Evolutionary conservation across 106 monocot genomes (phyloP).

Genomic region (Xerophyta viscosa): DNA sequence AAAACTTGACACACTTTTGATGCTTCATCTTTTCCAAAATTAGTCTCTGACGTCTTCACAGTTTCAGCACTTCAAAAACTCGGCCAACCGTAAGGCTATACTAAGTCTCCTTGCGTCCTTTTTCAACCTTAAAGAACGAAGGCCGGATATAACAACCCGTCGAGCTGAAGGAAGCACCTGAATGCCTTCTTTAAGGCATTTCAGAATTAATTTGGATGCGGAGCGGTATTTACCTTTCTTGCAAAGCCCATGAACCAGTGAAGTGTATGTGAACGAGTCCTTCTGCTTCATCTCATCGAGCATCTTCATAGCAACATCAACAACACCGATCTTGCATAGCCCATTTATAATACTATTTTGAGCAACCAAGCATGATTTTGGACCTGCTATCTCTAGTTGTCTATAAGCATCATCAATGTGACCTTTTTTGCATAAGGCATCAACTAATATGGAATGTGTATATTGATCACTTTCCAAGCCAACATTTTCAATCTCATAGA

Average conservation of each 20-base stretch:
- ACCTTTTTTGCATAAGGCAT: slow-evolving; percentile 67
- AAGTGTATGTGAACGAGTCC: slow-evolving; percentile 79
- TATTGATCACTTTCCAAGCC: slow-evolving; percentile 59
- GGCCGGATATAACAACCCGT: slow-evolving; percentile 56
- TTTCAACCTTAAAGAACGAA: slow-evolving; percentile 40
- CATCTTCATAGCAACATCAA: slow-evolving; percentile 54
- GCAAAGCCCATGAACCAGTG: slow-evolving; percentile 68
- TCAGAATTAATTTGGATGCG: slow-evolving; percentile 49
- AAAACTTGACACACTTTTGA: too few species aligned
- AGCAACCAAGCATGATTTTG: slow-evolving; percentile 44
- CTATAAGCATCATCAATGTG: slow-evolving; percentile 34
- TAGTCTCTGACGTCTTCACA: background rate
- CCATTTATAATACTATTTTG: slow-evolving; percentile 72
- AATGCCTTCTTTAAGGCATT: slow-evolving; percentile 41
- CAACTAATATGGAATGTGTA: slow-evolving; percentile 68
- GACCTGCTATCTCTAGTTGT: slow-evolving; percentile 24
- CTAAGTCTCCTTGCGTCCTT: slow-evolving; percentile 49
- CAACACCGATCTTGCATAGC: slow-evolving; percentile 50
- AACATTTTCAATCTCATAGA: slow-evolving; percentile 52
- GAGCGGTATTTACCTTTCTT: slow-evolving; percentile 32
- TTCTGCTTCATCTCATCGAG: slow-evolving; percentile 48
- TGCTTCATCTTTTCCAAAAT: too few species aligned
- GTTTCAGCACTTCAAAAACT: slow-evolving; percentile 10
- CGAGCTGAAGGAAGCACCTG: slow-evolving; percentile 44
- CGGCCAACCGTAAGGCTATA: slow-evolving; percentile 30